Base-by-base conservation (phyloP, 2,329 filamentous ascomycete genomes). In the Cladosporium sp. region DNA sequence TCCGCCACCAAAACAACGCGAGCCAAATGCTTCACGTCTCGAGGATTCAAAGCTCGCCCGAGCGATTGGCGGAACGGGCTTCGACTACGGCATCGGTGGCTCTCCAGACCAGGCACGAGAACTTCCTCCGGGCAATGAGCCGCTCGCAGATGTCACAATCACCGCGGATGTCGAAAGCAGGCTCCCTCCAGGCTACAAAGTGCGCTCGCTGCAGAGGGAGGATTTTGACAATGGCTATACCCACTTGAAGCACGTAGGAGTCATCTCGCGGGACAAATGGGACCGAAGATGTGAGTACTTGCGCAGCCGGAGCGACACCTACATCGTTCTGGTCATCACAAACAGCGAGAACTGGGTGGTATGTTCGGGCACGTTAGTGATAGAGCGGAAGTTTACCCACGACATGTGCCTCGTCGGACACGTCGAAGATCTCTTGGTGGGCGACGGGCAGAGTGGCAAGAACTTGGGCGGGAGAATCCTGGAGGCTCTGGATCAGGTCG, bases 381-480 rank as follows among this genome's bases (percentile, higher is more conserved):
- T 70, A 21, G 70, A 71, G 63, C 64, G 66, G 58, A 72, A 71
- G 60, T 69, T 70, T 28, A 63, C 64, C 3, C 44, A 67, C 50
- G 71, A 71, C 16, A 6, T 63, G 50, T 55, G 61, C 28, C 35
- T 63, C 3, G 50, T 63, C 10, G 61, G 61, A 3, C 71, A 72
- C 33, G 66, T 72, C 21, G 67, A 72, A 44, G 71, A 72, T 40
- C 56, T 72, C 26, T 58, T 66, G 18, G 68, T 72, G 11, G 65
- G 58, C 7, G 65, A 66, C 40, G 65, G 67, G 35, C 67, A 70
- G 61, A 56, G 69, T 35, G 71, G 71, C 46, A 72, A 71, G 66
- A 72, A 71, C 31, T 49, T 72, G 44, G 70, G 71, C 8, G 60
- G 69, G n/a, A 61, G 67, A n/a, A 65, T 72, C 59, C 46, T 72